Conservation (phyloP, 2,329 filamentous ascomycete species). For the Botrytis sinoallii region DNA sequence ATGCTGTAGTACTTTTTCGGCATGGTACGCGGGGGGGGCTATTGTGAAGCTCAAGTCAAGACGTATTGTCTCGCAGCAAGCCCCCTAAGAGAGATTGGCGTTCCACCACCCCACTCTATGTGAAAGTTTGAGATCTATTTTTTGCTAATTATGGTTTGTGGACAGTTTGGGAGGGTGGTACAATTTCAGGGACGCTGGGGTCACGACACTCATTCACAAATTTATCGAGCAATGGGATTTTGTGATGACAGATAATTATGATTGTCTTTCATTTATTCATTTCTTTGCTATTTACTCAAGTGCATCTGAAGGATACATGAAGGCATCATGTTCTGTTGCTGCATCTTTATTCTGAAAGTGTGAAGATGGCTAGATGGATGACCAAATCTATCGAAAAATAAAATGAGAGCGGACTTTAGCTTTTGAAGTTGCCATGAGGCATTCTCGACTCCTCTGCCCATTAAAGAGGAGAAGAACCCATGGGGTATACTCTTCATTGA, state of each 20-base stretch:
- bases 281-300: not conserved
- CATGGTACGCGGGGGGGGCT: no score
- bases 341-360: not conserved
- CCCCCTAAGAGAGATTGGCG: not conserved
- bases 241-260: not conserved
- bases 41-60: not conserved
- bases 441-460: not conserved
- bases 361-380: not conserved
- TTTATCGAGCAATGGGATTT: not conserved
- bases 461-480: not conserved
- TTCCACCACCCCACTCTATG: not conserved
- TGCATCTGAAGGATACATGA: not conserved
- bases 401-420: slow-evolving; percentile 14
- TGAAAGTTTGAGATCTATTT: not conserved
- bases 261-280: not conserved
- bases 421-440: not conserved
- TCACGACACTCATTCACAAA: not conserved
- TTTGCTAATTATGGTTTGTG: not conserved
- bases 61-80: not conserved
- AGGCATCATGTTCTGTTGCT: not conserved
- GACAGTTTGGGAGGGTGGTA: not conserved
- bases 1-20: no score
- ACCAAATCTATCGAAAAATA: not conserved
- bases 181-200: no score
- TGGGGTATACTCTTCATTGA: not conserved